Evolutionary conservation across 257 asterid genomes (phyloP), one percentile per base, ranked within the genome.

Genomic region (Ophiorrhiza pumila): DNA sequence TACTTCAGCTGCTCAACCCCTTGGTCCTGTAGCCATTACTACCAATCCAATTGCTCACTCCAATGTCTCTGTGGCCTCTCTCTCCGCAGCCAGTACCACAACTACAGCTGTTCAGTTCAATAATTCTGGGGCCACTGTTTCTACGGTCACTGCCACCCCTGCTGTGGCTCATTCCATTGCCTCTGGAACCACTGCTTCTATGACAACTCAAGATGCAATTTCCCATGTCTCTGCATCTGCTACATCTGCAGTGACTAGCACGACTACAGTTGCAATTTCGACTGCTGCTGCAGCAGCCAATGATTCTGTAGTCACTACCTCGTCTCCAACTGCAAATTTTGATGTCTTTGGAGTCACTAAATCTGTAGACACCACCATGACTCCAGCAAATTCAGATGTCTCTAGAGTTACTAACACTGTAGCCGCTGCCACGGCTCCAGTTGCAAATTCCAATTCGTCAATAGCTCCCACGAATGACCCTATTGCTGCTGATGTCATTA

Each of bases 361-460:
- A 53, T 5, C 57, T 58, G 49, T 58, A 58, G 5, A 47, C 58
- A 45, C 35, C 43, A 23, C 50, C 22, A 37, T 52, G 7, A 31
- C 15, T 29, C 25, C 52, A 5, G 69, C 61, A 22, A 34, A 67
- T 59, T 8, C 47, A 12, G 47, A 25, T 22, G 76, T 25, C 39
- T 29, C 34, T 22, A 80, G 79, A 77, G 61, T 83, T 52, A 35
- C 35, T 25, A 10, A 27, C 59, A 4, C 77, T 25, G 47, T 8
- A 12, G 59, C 6, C 39, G 12, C 39, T 17, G 11, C 31, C 43
- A 7, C 29, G 4, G 18, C 71, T 32, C 45, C 68, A 27, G 47
- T 59, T 62, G 14, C 74, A 23, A 34, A 53, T 55, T 65, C 72
- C 52, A 62, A 22, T 43, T 35, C 34, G 14, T 41, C 66, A 17